Conservation (phyloP, 2,329 filamentous ascomycete genomes). For the Plectosphaerella cucumerina region DNA sequence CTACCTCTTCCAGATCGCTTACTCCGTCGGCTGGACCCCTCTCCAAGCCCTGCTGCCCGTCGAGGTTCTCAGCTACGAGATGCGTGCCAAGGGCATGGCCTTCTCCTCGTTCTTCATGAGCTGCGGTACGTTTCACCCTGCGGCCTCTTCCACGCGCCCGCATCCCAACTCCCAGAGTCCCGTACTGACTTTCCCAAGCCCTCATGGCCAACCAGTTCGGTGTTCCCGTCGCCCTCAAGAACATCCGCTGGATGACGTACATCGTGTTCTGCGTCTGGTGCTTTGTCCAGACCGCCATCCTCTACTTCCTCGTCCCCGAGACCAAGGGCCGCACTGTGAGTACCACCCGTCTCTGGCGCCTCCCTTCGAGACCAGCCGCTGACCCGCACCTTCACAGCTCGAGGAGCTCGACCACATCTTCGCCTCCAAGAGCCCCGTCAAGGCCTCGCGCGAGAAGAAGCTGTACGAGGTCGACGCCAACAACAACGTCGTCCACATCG, state of each 20-base stretch:
- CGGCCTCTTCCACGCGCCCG: conserved; percentile 1
- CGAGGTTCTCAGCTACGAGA: conserved; percentile 49
- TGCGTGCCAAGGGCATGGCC: conserved; percentile 52
- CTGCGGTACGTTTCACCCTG: neutral
- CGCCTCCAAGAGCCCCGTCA: conserved; percentile 7
- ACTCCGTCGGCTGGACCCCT: conserved; percentile 35
- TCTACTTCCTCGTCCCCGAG: conserved; percentile 48
- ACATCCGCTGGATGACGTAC: conserved; percentile 50
- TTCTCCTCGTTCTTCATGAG: conserved; percentile 23
- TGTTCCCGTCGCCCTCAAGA: conserved; percentile 40
- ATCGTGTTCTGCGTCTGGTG: conserved; percentile 46
- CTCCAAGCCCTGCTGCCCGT: conserved; percentile 43
- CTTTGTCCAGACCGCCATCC: conserved; percentile 30
- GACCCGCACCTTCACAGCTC: neutral
- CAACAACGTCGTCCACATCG: conserved; percentile 5
- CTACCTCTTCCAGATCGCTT: conserved; percentile 47
- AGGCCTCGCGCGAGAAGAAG: conserved; percentile 10
- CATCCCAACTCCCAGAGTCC: too few species aligned
- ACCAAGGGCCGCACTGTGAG: conserved; percentile 40
- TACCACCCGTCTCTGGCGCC: conserved; percentile 2
- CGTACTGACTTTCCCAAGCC: conserved; percentile 30
- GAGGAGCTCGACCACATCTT: conserved; percentile 11
- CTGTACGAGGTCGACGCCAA: conserved; percentile 4
- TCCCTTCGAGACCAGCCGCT: neutral
- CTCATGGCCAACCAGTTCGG: conserved; percentile 42